Conservation (phyloP, 1,139 yeast species). For the Candida buenavistaensis region DNA sequence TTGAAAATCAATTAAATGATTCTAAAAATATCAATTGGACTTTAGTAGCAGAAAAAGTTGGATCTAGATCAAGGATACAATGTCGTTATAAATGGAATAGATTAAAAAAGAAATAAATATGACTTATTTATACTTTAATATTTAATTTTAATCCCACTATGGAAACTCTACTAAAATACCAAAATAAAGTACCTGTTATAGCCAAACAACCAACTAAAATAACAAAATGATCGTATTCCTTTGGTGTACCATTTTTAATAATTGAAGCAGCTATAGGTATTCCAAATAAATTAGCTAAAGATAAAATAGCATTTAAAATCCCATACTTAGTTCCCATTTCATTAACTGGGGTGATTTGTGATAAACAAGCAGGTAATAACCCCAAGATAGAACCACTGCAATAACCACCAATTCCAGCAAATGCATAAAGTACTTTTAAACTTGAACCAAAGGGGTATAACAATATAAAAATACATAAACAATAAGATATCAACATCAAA, state of each 20-base stretch:
- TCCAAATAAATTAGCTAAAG: slow-evolving; percentile 41
- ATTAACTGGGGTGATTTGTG: slow-evolving; percentile 37
- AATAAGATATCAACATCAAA: slow-evolving; percentile 31
- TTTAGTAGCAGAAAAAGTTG: slow-evolving; percentile 84
- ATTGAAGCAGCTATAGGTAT: slow-evolving; percentile 48
- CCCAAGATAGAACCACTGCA: slow-evolving; percentile 31
- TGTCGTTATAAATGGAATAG: slow-evolving; percentile 93
- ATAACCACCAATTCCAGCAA: slow-evolving; percentile 37
- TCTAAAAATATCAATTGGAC: slow-evolving; percentile 72
- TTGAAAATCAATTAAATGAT: slow-evolving; percentile 20
- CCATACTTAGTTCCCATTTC: slow-evolving; percentile 46
- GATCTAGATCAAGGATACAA: slow-evolving; percentile 84
- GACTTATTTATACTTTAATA: slow-evolving; percentile 24
- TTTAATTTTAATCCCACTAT: slow-evolving; percentile 34
- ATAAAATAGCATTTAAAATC: slow-evolving; percentile 37
- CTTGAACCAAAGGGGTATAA: slow-evolving; percentile 43
- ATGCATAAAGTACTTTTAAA: slow-evolving; percentile 32
- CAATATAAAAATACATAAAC: slow-evolving; percentile 31
- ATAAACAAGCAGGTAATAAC: slow-evolving; percentile 42
- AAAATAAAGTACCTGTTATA: slow-evolving; percentile 27
- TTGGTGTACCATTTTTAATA: slow-evolving; percentile 32
- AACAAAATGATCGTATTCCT: slow-evolving; percentile 35
- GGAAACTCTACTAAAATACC: slow-evolving; percentile 33
- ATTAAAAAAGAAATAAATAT: too few species aligned
- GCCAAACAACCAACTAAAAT: slow-evolving; percentile 36